Conservation (phyloP, 1,284 basidiomycete genomes). For the Nidula niveotomentosa region DNA sequence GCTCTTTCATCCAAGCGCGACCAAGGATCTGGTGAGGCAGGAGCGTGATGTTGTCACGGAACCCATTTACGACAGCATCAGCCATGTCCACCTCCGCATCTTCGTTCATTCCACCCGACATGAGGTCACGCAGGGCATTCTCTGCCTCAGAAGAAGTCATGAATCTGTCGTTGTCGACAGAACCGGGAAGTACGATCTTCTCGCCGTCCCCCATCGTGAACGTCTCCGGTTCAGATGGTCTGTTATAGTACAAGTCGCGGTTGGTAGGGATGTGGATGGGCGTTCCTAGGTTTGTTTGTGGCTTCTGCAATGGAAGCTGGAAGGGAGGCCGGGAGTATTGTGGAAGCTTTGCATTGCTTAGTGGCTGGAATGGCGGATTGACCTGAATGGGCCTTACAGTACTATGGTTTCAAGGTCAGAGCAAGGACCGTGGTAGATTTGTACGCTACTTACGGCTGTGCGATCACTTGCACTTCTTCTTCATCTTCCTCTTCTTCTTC, state of each 20-base stretch:
- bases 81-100: slow-evolving; percentile 57
- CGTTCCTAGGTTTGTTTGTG: slow-evolving; percentile 6
- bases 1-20: slow-evolving; percentile 84
- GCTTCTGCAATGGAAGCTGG: slow-evolving; percentile 9
- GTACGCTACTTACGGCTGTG: not conserved
- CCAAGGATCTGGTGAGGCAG: slow-evolving; percentile 89
- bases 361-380: not conserved
- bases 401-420: too few species aligned
- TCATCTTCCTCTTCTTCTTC: slow-evolving; percentile 27
- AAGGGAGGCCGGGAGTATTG: not conserved
- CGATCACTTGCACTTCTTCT: not conserved
- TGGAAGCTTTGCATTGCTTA: not conserved
- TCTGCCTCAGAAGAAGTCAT: slow-evolving; percentile 51
- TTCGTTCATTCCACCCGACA: slow-evolving; percentile 50
- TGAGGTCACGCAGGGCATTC: slow-evolving; percentile 62
- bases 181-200: slow-evolving; percentile 19
- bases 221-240: not conserved
- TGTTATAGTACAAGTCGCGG: slow-evolving; percentile 11
- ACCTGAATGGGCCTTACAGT: too few species aligned
- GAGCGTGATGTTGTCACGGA: slow-evolving; percentile 66
- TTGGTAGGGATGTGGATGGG: slow-evolving; percentile 25
- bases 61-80: slow-evolving; percentile 72
- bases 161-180: slow-evolving; percentile 21
- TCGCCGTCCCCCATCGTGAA: slow-evolving; percentile 13
- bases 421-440: too few species aligned